Evolutionary conservation across 352 stramenopile species (phyloP), one percentile per base, ranked within the genome.

Genomic region (Pilasporangium apinafurcum): DNA sequence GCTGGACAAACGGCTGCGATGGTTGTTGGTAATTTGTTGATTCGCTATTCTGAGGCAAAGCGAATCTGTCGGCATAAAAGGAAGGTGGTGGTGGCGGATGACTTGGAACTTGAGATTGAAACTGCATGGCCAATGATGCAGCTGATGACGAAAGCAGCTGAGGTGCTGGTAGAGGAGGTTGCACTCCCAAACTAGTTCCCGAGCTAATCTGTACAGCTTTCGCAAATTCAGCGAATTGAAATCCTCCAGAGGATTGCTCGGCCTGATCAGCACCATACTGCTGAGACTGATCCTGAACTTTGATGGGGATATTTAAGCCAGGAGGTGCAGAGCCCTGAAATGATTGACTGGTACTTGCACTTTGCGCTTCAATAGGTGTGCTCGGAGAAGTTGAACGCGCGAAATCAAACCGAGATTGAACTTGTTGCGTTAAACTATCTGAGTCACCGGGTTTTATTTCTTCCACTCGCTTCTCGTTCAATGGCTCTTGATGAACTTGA

Each of bases 341-440:
- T n/a, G n/a, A n/a, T n/a, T n/a, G n/a, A n/a, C n/a, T n/a, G n/a
- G n/a, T n/a, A n/a, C n/a, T n/a, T n/a, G n/a, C n/a, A n/a, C n/a
- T n/a, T n/a, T n/a, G n/a, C n/a, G n/a, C n/a, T n/a, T n/a, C 30
- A 21, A 48, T n/a, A 10, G n/a, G 16, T 24, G n/a, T n/a, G n/a
- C n/a, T n/a, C n/a, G 43, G 9, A 30, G 20, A 37, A 17, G 30
- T 41, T 12, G 49, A 36, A 20, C 67, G 60, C 17, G 73, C 73
- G 53, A 86, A 86, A 17, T 62, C 71, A 50, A 86, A 86, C 17
- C 73, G 73, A 5, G 73, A 82, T 35, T 74, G 51, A n/a, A n/a
- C n/a, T n/a, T n/a, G n/a, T n/a, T n/a, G 22, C 47, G 47, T 8
- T 47, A 37, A 5, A 31, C 20, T 9, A 8, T 37, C 9, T 47